Evolutionary conservation across 1,284 basidiomycete species (phyloP).

Genomic region (Apiotrichum domesticum): DNA sequence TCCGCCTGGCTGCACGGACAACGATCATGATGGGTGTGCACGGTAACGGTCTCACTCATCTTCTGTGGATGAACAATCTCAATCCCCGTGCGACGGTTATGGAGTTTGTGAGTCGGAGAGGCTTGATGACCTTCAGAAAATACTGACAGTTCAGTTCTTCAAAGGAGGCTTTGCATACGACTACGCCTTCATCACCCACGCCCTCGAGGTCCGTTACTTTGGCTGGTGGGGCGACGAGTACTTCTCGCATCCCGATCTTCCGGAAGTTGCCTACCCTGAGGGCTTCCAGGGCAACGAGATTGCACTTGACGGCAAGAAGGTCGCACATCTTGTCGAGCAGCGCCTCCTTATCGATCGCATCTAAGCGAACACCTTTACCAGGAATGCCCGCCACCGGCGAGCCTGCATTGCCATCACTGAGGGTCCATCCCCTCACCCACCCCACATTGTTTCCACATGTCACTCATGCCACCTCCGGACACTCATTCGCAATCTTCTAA

Average conservation of each 20-base stretch:
- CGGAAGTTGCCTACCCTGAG: conserved; percentile 48
- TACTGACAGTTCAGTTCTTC: not conserved
- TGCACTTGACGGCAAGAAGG: conserved; percentile 50
- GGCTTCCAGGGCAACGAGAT: conserved; percentile 51
- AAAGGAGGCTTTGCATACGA: conserved; percentile 66
- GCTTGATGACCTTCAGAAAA: not conserved
- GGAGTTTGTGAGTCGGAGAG: conserved; percentile 62
- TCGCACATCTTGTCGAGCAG: conserved; percentile 42
- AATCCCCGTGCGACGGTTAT: conserved; percentile 51
- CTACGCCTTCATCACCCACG: conserved; percentile 59
- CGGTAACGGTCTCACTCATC: conserved; percentile 67
- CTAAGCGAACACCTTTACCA: not conserved
- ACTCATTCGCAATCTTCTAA: too few relatives aligned
- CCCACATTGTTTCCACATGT: too few relatives aligned
- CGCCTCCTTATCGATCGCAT: conserved; percentile 35
- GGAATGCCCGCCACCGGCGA: not conserved
- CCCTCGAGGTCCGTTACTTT: conserved; percentile 67
- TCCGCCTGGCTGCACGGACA: conserved; percentile 67
- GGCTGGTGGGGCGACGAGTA: conserved; percentile 71
- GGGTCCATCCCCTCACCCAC: too few relatives aligned
- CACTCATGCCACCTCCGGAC: too few relatives aligned
- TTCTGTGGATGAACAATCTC: conserved; percentile 63
- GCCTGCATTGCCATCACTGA: too few relatives aligned
- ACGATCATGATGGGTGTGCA: conserved; percentile 76
- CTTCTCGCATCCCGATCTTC: conserved; percentile 53